phyloP scores from a whole-genome alignment of 2,329 filamentous ascomycete genomes.

The Hirsutella minnesotensis region DNA sequence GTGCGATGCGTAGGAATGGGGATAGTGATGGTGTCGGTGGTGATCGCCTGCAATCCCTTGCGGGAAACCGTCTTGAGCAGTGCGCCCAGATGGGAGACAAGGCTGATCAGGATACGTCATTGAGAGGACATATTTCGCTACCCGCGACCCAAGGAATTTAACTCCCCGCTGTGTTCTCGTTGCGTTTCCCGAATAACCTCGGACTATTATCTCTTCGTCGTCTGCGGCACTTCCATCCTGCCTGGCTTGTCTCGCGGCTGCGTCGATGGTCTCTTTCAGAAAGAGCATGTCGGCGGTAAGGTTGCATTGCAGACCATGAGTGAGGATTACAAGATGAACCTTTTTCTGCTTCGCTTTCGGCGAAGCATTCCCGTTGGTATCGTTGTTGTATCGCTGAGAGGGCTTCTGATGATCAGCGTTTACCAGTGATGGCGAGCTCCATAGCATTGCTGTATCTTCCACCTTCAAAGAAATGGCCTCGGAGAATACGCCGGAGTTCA shows the following conservation, averaged over 20 bases:
- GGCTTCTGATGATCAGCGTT: slow-evolving; percentile 36
- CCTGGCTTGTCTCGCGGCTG: slow-evolving; percentile 60
- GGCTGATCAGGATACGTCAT: slow-evolving; percentile 93
- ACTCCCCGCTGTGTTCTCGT: slow-evolving; percentile 89
- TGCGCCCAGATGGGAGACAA: slow-evolving; percentile 55
- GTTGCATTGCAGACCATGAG: slow-evolving; percentile 92
- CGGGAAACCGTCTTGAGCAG: slow-evolving; percentile 29
- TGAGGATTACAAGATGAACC: slow-evolving; percentile 82
- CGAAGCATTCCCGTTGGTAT: background rate
- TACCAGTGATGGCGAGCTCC: slow-evolving; percentile 80
- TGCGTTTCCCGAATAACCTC: slow-evolving; percentile 82
- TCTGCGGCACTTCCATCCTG: slow-evolving; percentile 47
- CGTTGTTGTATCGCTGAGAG: background rate
- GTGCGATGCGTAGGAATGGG: slow-evolving; percentile 45
- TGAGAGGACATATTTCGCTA: slow-evolving; percentile 80
- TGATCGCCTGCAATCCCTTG: slow-evolving; percentile 21
- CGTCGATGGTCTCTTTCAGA: slow-evolving; percentile 93
- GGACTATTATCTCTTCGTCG: slow-evolving; percentile 76
- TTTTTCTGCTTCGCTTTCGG: slow-evolving; percentile 50
- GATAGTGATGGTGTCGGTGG: slow-evolving; percentile 27
- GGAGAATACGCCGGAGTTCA: slow-evolving; percentile 72
- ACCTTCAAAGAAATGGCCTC: slow-evolving; percentile 66
- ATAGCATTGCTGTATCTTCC: slow-evolving; percentile 83
- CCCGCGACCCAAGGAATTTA: slow-evolving; percentile 87
- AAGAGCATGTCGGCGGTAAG: slow-evolving; percentile 93